Percentiles rank a stretch among this genome's conserved stretches.
phyloP scores from a whole-genome alignment of 106 monocot species.

The Dendrobium chrysotoxum region DNA sequence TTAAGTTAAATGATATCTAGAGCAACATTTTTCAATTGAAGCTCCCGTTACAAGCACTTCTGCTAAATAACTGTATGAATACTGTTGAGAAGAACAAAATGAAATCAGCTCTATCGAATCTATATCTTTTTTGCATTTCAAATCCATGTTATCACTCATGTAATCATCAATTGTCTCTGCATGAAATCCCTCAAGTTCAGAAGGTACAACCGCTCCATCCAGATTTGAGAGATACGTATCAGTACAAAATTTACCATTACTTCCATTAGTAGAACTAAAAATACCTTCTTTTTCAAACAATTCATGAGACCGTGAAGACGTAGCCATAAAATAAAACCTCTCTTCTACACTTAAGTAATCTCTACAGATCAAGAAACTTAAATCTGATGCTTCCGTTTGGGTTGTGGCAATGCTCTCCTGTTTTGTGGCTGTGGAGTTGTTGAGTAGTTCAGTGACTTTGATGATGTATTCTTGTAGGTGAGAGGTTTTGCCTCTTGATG shows the following conservation, averaged over 20 bases:
- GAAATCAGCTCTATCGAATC: slow-evolving; percentile 17
- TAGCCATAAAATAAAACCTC: not conserved
- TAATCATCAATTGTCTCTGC: not conserved
- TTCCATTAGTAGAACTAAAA: too few relatives aligned
- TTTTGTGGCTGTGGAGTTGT: too few relatives aligned
- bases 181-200: not conserved
- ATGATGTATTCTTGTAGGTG: not conserved
- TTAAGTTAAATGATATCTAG: too few relatives aligned
- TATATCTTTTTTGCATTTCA: slow-evolving; percentile 11
- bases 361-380: not conserved
- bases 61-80: too few relatives aligned
- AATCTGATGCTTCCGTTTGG: not conserved
- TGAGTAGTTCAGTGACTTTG: not conserved
- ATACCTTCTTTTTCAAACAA: too few relatives aligned
- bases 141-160: not conserved
- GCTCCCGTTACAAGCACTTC: too few relatives aligned
- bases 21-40: too few relatives aligned
- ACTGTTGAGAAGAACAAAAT: not conserved
- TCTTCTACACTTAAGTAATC: too few relatives aligned
- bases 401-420: too few relatives aligned
- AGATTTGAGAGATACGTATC: not conserved
- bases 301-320: too few relatives aligned
- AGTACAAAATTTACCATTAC: too few relatives aligned
- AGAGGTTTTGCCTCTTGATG: slow-evolving; percentile 15
- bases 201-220: not conserved